Conservation (phyloP, 192 early-diverging fungal genomes). For the Backusella australiensis region DNA sequence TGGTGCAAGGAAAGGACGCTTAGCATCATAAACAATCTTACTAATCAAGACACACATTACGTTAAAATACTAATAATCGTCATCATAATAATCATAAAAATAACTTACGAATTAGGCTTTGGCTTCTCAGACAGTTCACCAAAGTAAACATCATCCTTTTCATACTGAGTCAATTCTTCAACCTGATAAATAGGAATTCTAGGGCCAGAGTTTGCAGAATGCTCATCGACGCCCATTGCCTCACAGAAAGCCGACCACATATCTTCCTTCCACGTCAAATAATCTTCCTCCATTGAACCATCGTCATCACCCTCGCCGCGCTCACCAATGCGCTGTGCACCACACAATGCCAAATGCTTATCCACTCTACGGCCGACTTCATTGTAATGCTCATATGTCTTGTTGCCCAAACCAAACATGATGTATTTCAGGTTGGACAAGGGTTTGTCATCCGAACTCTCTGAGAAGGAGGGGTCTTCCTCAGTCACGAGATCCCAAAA, state of each 20-base stretch:
- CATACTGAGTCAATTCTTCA: slow-evolving; percentile 36
- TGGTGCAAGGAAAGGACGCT: slow-evolving; percentile 80
- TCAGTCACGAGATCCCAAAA: slow-evolving; percentile 87
- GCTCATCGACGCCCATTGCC: slow-evolving; percentile 67
- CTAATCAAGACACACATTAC: slow-evolving; percentile 15
- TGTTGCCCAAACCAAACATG: slow-evolving; percentile 85
- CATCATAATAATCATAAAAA: background rate
- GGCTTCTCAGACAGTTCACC: slow-evolving; percentile 48
- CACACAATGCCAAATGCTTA: slow-evolving; percentile 62
- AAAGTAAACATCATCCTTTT: slow-evolving; percentile 42
- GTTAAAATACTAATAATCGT: background rate
- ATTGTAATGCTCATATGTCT: slow-evolving; percentile 91
- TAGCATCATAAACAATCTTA: slow-evolving; percentile 72
- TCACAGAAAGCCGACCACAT: slow-evolving; percentile 75
- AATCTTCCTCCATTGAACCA: slow-evolving; percentile 93
- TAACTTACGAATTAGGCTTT: background rate
- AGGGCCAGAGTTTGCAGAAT: slow-evolving; percentile 12
- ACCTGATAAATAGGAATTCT: slow-evolving; percentile 48
- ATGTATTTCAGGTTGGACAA: slow-evolving; percentile 58
- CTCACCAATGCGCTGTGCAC: slow-evolving; percentile 75
- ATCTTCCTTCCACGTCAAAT: slow-evolving; percentile 89
- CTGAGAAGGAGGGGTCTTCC: slow-evolving; percentile 67
- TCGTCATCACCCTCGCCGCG: slow-evolving; percentile 98
- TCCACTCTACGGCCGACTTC: slow-evolving; percentile 73
- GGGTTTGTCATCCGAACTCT: slow-evolving; percentile 56